Conservation (phyloP, 176 grass and related monocot species). For the Aegilops speltoides region DNA sequence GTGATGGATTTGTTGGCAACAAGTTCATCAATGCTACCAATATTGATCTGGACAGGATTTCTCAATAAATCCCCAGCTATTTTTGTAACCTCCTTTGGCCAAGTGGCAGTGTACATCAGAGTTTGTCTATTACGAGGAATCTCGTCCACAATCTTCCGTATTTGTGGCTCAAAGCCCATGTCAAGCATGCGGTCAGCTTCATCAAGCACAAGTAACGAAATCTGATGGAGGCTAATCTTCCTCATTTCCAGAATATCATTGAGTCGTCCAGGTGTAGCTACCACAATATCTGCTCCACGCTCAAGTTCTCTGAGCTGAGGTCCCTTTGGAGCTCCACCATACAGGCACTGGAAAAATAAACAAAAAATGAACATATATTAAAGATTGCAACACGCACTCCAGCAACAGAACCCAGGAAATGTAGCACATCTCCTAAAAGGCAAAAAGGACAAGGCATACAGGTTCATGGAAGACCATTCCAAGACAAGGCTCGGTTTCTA, state of each 20-base stretch:
- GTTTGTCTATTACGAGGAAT: slow-evolving; percentile 83
- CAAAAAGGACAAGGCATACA: neutral
- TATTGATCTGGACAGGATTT: slow-evolving; percentile 92
- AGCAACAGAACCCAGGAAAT: slow-evolving; percentile 4
- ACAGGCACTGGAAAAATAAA: slow-evolving; percentile 62
- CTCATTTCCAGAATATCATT: slow-evolving; percentile 97
- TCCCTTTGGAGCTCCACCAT: slow-evolving; percentile 94
- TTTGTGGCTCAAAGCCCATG: slow-evolving; percentile 99
- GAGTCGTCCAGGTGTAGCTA: slow-evolving; percentile 96
- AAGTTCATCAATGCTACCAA: slow-evolving; percentile 88
- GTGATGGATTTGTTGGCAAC: slow-evolving; percentile 98
- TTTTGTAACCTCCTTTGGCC: slow-evolving; percentile 97
- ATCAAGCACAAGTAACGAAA: slow-evolving; percentile 95
- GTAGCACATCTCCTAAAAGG: slow-evolving; percentile 8
- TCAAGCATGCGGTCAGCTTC: slow-evolving; percentile 98
- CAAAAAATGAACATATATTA: neutral
- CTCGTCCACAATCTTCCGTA: slow-evolving; percentile 89
- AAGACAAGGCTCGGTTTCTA: neutral
- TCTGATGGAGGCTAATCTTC: slow-evolving; percentile 81
- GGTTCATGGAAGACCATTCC: neutral
- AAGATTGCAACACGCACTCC: neutral
- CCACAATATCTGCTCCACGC: slow-evolving; percentile 89
- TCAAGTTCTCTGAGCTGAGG: slow-evolving; percentile 94
- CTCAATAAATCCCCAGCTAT: slow-evolving; percentile 93
- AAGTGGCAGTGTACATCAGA: slow-evolving; percentile 98